Conservation (phyloP, 768 basidiomycete species). For the Naganishia vishniacii region DNA sequence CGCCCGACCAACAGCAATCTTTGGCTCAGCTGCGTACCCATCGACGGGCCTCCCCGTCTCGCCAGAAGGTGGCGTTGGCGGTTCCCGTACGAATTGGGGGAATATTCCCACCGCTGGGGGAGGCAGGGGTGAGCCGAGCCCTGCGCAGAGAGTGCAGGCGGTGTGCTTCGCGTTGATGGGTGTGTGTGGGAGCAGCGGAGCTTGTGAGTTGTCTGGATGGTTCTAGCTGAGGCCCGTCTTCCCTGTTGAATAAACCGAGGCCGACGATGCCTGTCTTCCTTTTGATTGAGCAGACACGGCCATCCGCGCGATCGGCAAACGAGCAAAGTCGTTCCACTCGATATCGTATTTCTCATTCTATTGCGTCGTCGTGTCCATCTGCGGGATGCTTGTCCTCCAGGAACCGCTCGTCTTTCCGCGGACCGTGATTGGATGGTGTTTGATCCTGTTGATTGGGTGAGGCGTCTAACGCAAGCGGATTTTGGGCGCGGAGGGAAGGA, state of each 20-base stretch:
- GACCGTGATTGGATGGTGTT: slow-evolving; percentile 25
- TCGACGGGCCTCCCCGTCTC: slow-evolving; percentile 22
- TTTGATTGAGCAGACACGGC: slow-evolving; percentile 56
- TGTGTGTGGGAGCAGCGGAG: slow-evolving; percentile 62
- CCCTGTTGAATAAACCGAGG: too few species aligned
- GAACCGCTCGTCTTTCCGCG: slow-evolving; percentile 40
- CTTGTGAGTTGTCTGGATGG: slow-evolving; percentile 55
- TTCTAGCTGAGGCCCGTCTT: too few species aligned
- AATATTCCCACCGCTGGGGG: slow-evolving; percentile 16
- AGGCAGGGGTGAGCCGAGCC: slow-evolving; percentile 30
- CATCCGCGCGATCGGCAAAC: slow-evolving; percentile 66
- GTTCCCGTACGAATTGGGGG: slow-evolving; percentile 17
- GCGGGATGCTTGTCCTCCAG: slow-evolving; percentile 36
- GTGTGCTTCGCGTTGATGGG: slow-evolving; percentile 65
- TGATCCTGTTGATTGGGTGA: slow-evolving; percentile 29
- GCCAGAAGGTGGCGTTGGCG: slow-evolving; percentile 19
- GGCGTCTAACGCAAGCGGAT: not conserved
- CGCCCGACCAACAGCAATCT: slow-evolving; percentile 69
- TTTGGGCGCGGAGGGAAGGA: not conserved
- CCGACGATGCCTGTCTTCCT: too few species aligned
- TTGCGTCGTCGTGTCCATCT: slow-evolving; percentile 53
- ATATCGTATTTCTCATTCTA: slow-evolving; percentile 63
- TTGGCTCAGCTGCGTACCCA: slow-evolving; percentile 51
- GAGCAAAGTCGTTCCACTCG: slow-evolving; percentile 69
- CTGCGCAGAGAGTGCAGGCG: slow-evolving; percentile 55